Conservation (phyloP, 331 rosid species). For the Telfairia occidentalis region DNA sequence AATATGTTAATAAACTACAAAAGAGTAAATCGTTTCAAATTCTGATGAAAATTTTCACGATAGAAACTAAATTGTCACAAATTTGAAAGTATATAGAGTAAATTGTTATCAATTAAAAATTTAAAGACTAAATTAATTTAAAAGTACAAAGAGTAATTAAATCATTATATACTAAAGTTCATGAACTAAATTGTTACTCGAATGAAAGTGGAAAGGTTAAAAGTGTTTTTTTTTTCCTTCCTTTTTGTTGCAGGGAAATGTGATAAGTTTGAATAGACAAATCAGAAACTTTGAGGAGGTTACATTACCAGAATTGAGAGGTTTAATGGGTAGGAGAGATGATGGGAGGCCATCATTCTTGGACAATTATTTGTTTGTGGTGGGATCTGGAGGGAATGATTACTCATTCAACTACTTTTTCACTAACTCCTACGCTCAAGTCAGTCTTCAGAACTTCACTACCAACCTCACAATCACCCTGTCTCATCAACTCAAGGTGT, state of each 20-base stretch:
- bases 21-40: no score
- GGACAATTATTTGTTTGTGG: conserved; percentile 25
- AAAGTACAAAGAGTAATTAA: no score
- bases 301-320: conserved; percentile 27
- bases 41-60: no score
- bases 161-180: no score
- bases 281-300: conserved; percentile 29
- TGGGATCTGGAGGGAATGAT: conserved; percentile 38
- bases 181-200: no score
- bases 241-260: conserved; percentile 35
- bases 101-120: no score
- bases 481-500: conserved; percentile 26
- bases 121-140: no score
- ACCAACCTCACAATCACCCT: conserved; percentile 21
- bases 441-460: conserved; percentile 24
- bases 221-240: no score
- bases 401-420: conserved; percentile 31
- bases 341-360: neutral
- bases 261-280: conserved; percentile 25
- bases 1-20: no score
- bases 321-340: neutral
- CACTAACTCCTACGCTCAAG: conserved; percentile 3
- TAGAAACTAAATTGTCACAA: no score
- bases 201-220: no score
- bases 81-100: no score